Evolutionary conservation across 2,329 filamentous ascomycete species (phyloP).

Genomic region (Phialocephala subalpina): DNA sequence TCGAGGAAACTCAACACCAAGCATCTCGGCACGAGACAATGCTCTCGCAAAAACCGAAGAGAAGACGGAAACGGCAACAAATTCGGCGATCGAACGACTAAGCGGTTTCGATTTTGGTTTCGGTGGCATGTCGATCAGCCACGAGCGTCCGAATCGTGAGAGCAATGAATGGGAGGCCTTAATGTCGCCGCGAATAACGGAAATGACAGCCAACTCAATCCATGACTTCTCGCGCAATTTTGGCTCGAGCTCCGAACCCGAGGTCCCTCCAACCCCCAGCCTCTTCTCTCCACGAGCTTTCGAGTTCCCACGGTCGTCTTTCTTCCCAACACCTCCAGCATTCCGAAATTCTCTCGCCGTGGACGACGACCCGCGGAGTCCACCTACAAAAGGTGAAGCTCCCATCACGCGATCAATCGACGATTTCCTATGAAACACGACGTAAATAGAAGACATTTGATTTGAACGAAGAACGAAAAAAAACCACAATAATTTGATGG

Average conservation of each 20-base stretch:
- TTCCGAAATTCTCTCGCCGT: constrained; percentile 38
- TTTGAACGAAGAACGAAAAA: constrained; percentile 10
- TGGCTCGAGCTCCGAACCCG: constrained; percentile 26
- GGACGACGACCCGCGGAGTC: constrained; percentile 73
- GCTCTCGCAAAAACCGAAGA: constrained; percentile 24
- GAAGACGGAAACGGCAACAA: constrained; percentile 20
- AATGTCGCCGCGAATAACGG: constrained; percentile 43
- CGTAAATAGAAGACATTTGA: constrained; percentile 16
- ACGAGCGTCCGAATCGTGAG: constrained; percentile 21
- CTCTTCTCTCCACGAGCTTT: constrained; percentile 74
- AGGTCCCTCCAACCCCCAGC: constrained; percentile 35
- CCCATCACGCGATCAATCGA: constrained; percentile 82
- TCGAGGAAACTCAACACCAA: constrained; percentile 62
- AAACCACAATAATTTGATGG: not conserved
- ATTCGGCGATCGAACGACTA: constrained; percentile 33
- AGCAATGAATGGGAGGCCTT: constrained; percentile 39
- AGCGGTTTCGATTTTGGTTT: constrained; percentile 43
- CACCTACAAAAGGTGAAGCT: constrained; percentile 75
- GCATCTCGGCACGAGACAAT: constrained; percentile 37
- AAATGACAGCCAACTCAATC: constrained; percentile 43
- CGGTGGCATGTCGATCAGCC: constrained; percentile 27
- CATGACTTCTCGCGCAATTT: constrained; percentile 37
- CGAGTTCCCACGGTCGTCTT: constrained; percentile 75
- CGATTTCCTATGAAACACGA: constrained; percentile 70
- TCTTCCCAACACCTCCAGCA: constrained; percentile 56